Evolutionary conservation across 106 monocot genomes (phyloP), one percentile per base, ranked within the genome.

Genomic region (Apostasia shenzhenica): DNA sequence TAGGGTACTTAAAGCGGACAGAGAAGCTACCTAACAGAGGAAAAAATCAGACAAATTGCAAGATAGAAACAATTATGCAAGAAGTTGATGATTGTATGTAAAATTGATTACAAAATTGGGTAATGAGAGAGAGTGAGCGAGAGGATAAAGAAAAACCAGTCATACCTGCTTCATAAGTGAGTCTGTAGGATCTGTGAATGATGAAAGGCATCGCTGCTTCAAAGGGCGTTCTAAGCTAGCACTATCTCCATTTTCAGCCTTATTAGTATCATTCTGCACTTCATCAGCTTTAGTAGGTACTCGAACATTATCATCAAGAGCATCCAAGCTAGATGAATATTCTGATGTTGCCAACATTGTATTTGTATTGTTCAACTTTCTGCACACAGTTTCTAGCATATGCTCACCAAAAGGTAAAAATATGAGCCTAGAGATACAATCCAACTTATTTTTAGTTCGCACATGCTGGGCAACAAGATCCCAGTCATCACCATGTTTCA

Each of bases 401-500:
- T 89, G 84, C 39, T 97, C 92, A 41, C 86, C 86, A 82, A 97
- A 83, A 70, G 95, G 95, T n/a, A 97, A 75, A 59, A 81, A 84
- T 70, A 97, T 79, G 11, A 97, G 83, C 72, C 81, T 84, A 37
- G 89, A 78, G 70, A 97, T 81, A 67, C 95, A 97, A 39, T 97
- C 92, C 75, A 77, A 77, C 73, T 87, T 89, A 71, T 50, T 89
- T 69, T 82, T 90, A 4, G 89, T 89, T 57, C 87, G 79, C 2
- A 89, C 92, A 77, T 97, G 89, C 62, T 92, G 88, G 10, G 95
- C 86, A 69, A 97, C 80, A 71, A 97, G 89, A 79, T 84, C 84
- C 95, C 95, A 97, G 61, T 97, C 95, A 75, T 92, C 88, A 43
- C 88, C 89, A 79, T 85, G 84, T 61, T 92, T 89, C 41, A 92